Evolutionary conservation across 1,139 yeast species (phyloP).

Genomic region (Groenewaldozyma sp.): DNA sequence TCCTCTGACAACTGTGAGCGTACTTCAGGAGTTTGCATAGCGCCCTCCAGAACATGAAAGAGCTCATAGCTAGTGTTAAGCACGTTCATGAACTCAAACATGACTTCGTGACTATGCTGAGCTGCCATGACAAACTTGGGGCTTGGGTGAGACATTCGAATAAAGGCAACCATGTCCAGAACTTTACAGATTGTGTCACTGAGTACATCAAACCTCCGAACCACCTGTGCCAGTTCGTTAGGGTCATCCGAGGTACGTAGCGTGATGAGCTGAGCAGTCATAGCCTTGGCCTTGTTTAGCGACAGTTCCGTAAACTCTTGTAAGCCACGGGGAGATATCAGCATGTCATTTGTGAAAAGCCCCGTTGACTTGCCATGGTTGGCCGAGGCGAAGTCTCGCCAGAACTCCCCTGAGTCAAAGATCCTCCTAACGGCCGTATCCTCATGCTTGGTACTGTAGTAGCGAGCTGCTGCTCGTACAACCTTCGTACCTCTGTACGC

Average conservation of each 20-base stretch:
- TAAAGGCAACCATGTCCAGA: slow-evolving; percentile 88
- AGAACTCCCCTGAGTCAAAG: slow-evolving; percentile 15
- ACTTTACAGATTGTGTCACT: slow-evolving; percentile 88
- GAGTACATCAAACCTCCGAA: slow-evolving; percentile 66
- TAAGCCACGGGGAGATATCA: slow-evolving; percentile 64
- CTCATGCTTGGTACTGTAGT: neutral
- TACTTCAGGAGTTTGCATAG: slow-evolving; percentile 41
- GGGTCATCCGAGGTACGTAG: slow-evolving; percentile 28
- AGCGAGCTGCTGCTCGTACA: too few species aligned
- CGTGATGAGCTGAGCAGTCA: slow-evolving; percentile 48
- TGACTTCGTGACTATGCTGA: slow-evolving; percentile 74
- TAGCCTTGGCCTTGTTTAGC: slow-evolving; percentile 48
- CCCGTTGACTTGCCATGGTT: slow-evolving; percentile 34
- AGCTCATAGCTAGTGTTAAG: slow-evolving; percentile 77
- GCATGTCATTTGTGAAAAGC: slow-evolving; percentile 60
- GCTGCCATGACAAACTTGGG: slow-evolving; percentile 67
- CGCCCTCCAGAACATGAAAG: slow-evolving; percentile 48
- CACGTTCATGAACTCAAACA: slow-evolving; percentile 92
- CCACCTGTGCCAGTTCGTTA: slow-evolving; percentile 44
- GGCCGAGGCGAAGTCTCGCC: slow-evolving; percentile 12
- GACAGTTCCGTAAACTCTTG: slow-evolving; percentile 58
- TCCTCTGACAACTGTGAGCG: slow-evolving; percentile 44
- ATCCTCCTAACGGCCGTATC: slow-evolving; percentile 15
- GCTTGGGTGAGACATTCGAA: slow-evolving; percentile 81
- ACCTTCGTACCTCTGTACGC: too few species aligned